A percentile compares a stretch with the other conserved stretches of the same genome.
Conservation (phyloP, 108 stramenopile species). For the Pseudonitzschia multiseries region DNA sequence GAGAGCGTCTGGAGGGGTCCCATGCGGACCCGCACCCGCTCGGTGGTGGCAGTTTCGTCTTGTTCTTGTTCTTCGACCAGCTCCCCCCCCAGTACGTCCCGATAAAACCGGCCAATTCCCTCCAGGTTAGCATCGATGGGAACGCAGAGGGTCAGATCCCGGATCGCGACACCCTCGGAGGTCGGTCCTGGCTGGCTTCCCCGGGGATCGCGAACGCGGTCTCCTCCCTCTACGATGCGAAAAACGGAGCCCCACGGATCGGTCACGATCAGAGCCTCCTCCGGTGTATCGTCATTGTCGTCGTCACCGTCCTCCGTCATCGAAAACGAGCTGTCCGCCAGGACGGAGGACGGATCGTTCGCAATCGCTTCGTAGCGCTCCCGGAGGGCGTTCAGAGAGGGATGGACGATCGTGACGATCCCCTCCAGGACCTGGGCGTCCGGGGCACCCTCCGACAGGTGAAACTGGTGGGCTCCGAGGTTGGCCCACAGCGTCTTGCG, state of each 20-base stretch:
- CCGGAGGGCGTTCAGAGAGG: slow-evolving; percentile 34
- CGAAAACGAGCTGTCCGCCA: slow-evolving; percentile 48
- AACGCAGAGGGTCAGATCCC: slow-evolving; percentile 55
- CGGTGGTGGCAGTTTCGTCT: slow-evolving; percentile 8
- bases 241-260: slow-evolving; percentile 71
- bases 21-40: slow-evolving; percentile 33
- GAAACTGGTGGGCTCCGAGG: slow-evolving; percentile 59
- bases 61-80: slow-evolving; percentile 17
- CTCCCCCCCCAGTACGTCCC: slow-evolving; percentile 42
- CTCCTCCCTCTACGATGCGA: slow-evolving; percentile 43
- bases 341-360: background rate
- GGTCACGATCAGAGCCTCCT: slow-evolving; percentile 41
- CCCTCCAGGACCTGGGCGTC: slow-evolving; percentile 65
- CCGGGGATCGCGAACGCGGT: slow-evolving; percentile 35
- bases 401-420: slow-evolving; percentile 50
- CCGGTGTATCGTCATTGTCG: slow-evolving; percentile 10
- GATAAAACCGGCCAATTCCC: slow-evolving; percentile 68
- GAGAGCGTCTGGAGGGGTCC: slow-evolving; percentile 68
- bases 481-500: slow-evolving; percentile 52
- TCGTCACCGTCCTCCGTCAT: background rate
- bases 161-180: slow-evolving; percentile 46
- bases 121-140: slow-evolving; percentile 44
- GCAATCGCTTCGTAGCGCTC: slow-evolving; percentile 36
- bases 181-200: slow-evolving; percentile 32
- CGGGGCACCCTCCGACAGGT: slow-evolving; percentile 44